phyloP scores from a whole-genome alignment of 2,329 filamentous ascomycete species.

The Pseudogymnoascus sp. region DNA sequence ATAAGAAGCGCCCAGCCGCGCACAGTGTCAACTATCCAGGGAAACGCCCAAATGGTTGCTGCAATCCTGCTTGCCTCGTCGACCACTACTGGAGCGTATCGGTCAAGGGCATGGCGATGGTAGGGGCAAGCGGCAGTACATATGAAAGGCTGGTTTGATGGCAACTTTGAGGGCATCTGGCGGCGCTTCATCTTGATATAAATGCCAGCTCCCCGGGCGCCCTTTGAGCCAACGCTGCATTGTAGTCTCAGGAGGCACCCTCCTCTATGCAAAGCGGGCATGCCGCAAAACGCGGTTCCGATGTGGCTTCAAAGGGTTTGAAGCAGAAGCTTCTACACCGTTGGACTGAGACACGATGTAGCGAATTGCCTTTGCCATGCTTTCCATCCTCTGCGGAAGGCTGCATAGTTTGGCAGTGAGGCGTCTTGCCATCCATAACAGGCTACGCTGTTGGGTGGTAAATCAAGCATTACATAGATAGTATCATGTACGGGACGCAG shows the following conservation, averaged over 20 bases:
- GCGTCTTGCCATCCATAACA: neutral
- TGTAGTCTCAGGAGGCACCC: neutral
- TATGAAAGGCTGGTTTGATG: neutral
- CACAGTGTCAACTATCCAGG: slow-evolving; percentile 13
- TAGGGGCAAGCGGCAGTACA: neutral
- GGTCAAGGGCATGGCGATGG: neutral
- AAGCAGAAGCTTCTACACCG: neutral
- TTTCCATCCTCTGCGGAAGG: neutral
- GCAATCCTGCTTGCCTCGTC: slow-evolving; percentile 14
- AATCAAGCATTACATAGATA: neutral
- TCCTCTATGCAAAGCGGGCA: neutral
- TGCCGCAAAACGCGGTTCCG: neutral
- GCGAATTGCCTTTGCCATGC: neutral
- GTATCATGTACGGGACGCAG: neutral
- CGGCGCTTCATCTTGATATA: slow-evolving; percentile 1
- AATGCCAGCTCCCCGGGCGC: neutral
- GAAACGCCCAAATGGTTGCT: slow-evolving; percentile 16
- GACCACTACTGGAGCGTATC: slow-evolving; percentile 1
- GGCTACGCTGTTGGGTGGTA: neutral
- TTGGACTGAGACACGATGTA: neutral
- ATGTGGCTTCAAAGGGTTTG: neutral
- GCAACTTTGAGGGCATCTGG: neutral
- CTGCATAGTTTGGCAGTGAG: neutral
- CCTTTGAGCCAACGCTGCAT: neutral
- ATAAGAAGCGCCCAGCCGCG: slow-evolving; percentile 13